Evolutionary conservation across 306 rosid species (phyloP).

Genomic region (Ammopiptanthus mongolicus): DNA sequence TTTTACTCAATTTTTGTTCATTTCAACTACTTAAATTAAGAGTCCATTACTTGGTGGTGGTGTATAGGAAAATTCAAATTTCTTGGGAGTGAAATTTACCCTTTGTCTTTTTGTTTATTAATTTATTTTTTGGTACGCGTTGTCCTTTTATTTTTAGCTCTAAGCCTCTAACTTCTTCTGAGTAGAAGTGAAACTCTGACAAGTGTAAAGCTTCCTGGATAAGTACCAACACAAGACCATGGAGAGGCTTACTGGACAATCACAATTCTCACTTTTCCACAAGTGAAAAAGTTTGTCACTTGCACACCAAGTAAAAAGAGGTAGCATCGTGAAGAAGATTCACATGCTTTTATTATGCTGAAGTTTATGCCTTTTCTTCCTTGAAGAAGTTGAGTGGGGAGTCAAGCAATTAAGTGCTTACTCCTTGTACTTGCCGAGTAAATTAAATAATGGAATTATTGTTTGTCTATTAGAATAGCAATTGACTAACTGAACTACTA

Average conservation of each 20-base stretch:
- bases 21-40: background rate
- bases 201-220: slow-evolving; percentile 18
- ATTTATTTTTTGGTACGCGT: background rate
- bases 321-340: background rate
- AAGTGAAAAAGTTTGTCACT: background rate
- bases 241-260: slow-evolving; percentile 20
- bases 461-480: background rate
- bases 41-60: background rate
- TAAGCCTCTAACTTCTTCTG: background rate
- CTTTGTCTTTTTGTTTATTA: background rate
- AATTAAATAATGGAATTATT: background rate
- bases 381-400: background rate
- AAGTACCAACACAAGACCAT: slow-evolving; percentile 28
- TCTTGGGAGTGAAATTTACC: background rate
- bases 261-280: background rate
- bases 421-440: background rate
- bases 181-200: slow-evolving; percentile 25
- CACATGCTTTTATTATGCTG: background rate
- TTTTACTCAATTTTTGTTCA: background rate
- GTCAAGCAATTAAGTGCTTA: background rate
- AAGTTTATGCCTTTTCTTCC: background rate
- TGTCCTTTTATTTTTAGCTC: background rate
- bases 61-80: slow-evolving; percentile 16
- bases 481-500: background rate
- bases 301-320: background rate